Evolutionary conservation across 2,329 filamentous ascomycete species (phyloP), one percentile per base, ranked within the genome.

Genomic region (Madurella mycetomatis): DNA sequence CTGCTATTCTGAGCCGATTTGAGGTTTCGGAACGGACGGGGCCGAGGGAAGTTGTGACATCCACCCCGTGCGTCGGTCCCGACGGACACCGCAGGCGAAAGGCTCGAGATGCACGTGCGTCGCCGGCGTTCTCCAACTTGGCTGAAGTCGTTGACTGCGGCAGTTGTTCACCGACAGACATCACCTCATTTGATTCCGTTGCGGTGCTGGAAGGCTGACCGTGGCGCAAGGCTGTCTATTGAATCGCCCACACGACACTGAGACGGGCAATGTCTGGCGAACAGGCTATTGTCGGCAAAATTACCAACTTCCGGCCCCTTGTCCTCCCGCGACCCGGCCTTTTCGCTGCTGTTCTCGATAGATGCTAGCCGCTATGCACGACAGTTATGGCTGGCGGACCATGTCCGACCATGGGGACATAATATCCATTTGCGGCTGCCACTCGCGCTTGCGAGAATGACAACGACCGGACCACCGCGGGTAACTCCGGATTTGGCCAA

Each of bases 51-150:
- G 18, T 46, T 47, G 43, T 12, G 41, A 30, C 15, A 39, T 18
- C 31, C 37, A 31, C 32, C 17, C 53, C 41, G 47, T 50, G 42
- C 5, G 30, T 55, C 56, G 53, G 56, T 49, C 53, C 53, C 56
- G 53, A 53, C 47, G 34, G 42, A 17, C 47, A 47, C 40, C 46
- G 18, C 31, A 16, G 30, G 25, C 25, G 25, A 30, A 17, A 43
- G 44, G 15, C 48, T 15, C 39, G 19, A 12, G 18, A 32, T 12
- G 39, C 45, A 50, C 41, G 50, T 56, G 46, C 56, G 11, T 47
- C 11, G 9, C 18, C 17, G 30, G 31, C 37, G 9, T 25, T 41
- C 32, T 16, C 30, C 37, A 37, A 34, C 5, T 13, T 15, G 31
- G 19, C 19, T 32, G 17, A 5, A 30, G 17, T 25, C 41, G 55